Evolutionary conservation across 768 basidiomycete genomes (phyloP), one percentile per base, ranked within the genome.

Genomic region (Boletus fagicola): DNA sequence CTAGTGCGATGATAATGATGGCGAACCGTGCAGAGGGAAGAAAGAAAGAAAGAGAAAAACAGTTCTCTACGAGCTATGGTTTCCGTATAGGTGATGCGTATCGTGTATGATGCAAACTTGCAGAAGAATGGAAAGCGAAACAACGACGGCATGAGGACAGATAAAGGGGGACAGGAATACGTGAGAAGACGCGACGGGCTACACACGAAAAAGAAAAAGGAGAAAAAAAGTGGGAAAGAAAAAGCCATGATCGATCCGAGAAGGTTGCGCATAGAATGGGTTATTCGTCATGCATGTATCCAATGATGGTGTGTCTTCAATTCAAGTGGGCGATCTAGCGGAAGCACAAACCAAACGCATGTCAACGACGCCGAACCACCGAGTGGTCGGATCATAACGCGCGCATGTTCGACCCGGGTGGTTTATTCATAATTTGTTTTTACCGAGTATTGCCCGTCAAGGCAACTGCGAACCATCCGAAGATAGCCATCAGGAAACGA

Each of bases 401-500:
- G 18, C 16, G 7, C 38, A n/a, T 40, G n/a, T 40, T 11, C n/a
- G 39, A 18, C 24, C 45, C 15, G 15, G 22, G 47, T 49, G 47
- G 42, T 16, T 28, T 8, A 6, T 43, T 22, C 49, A 26, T 45
- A 33, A 15, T n/a, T 28, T 4, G 28, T 28, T 56, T 56, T 66
- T 49, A 72, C 28, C 56, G 60, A 26, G 55, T 31, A 35, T 69
- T 73, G 39, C 79, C 73, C 31, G 79, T 75, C 56, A 84, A 72
- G 42, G 86, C 74, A 31, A 89, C 79, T 42, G 84, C 80, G 60
- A 90, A 77, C 88, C 88, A 90, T 24, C 88, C 88, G 68, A 87
- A 90, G 71, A 89, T 80, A 31, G 84, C 77, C 88, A 91, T 89
- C 72, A 90, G 70, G 68, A 88, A 90, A 57, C 88, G 75, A 49